Base-by-base conservation (phyloP, 2,329 filamentous ascomycete genomes). In the Penicillium psychrosexuale region DNA sequence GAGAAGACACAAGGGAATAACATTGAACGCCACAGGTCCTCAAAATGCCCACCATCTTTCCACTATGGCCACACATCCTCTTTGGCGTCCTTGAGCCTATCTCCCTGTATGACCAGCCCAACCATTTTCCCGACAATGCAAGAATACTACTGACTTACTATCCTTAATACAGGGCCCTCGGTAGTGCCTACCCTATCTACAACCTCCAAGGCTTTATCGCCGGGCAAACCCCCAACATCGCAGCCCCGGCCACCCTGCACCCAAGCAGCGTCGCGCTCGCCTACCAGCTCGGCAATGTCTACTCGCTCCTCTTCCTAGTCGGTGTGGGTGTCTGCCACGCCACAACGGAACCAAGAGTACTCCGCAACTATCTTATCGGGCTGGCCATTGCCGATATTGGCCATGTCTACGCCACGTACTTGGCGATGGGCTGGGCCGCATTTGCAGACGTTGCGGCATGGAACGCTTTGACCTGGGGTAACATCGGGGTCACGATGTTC, bases 381-480 rank as follows among this genome's bases (percentile, higher is more conserved):
- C 75, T 89, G 22, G 84, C 83, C 65, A 64, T 82, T 40, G 87
- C 83, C 17, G 87, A 91, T 65, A 74, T 90, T 58, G 84, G 85
- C 3, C 88, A 91, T 68, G 73, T 91, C 27, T 82, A 78, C 47
- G 78, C 86, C 57, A 87, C 83, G 15, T 83, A 82, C 55, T 73
- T 76, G 64, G 80, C 78, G 7, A 76, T 90, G 59, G 87, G 85
- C 8, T 77, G 76, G 66, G 77, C 82, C 9, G 74, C 73, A 33
- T 78, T 83, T 44, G 58, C 82, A 42, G 79, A 84, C 61, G 71
- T 87, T 11, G 71, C 65, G 5, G 73, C 70, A 22, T 91, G 88
- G 88, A 90, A 89, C 68, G 75, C 80, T 33, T 81, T 87, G 77
- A 82, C 85, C n/a, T 89, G 84, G 83, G 88, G 88, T 3, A 91